Evolutionary conservation across 1,284 basidiomycete species (phyloP).

Genomic region (Cerrena zonata): DNA sequence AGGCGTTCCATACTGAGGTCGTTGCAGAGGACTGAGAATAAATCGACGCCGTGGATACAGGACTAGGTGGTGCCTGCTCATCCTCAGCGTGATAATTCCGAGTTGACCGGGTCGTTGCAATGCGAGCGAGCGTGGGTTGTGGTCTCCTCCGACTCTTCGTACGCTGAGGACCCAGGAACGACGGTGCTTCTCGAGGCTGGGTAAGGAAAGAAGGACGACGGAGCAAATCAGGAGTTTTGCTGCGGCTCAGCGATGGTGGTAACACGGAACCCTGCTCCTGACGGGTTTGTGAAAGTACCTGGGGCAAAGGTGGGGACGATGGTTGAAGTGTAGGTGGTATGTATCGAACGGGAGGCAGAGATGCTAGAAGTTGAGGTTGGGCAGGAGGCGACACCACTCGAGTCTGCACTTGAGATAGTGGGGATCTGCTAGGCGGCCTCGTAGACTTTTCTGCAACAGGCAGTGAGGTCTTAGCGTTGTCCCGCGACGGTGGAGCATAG

Average conservation of each 20-base stretch:
- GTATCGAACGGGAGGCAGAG: too few relatives aligned
- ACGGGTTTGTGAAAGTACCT: too few relatives aligned
- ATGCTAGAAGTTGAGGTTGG: background rate
- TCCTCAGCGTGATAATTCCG: background rate
- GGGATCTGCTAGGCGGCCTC: too few relatives aligned
- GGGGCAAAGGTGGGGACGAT: too few relatives aligned
- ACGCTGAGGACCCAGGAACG: background rate
- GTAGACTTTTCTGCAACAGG: too few relatives aligned
- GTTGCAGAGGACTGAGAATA: conserved; percentile 2
- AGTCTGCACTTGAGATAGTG: background rate
- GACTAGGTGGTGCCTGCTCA: background rate
- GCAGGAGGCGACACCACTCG: background rate
- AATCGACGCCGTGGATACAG: too few relatives aligned
- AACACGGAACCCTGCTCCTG: too few relatives aligned
- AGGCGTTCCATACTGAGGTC: background rate
- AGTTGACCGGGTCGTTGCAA: conserved; percentile 1
- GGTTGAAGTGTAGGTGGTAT: too few relatives aligned
- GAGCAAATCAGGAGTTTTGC: background rate
- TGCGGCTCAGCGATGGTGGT: background rate
- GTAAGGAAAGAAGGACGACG: conserved; percentile 2
- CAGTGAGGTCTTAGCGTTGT: too few relatives aligned
- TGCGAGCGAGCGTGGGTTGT: background rate
- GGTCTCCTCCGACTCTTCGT: background rate
- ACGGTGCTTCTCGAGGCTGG: background rate
- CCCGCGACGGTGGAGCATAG: background rate